phyloP scores from a whole-genome alignment of 257 asterid genomes.

The Ballota nigra region DNA sequence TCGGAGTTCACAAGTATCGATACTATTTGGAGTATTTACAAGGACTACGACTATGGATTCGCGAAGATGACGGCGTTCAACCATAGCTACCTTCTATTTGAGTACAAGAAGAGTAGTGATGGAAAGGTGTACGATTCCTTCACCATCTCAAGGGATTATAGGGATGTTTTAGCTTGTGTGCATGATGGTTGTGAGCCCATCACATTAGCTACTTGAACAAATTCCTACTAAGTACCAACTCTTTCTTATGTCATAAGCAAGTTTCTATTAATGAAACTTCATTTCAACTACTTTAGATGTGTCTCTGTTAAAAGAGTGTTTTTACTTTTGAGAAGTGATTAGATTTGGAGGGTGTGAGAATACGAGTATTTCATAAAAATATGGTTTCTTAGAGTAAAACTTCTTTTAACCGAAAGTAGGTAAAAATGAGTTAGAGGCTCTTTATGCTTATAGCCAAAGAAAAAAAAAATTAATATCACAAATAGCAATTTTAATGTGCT shows the following conservation, averaged over 20 bases:
- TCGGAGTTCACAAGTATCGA: conserved; percentile 29
- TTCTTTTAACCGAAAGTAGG: too few species aligned
- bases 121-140: conserved; percentile 61
- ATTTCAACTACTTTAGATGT: background rate
- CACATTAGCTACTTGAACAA: conserved; percentile 33
- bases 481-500: too few species aligned
- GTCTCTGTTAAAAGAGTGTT: background rate
- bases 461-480: too few species aligned
- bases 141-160: conserved; percentile 62
- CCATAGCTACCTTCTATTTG: conserved; percentile 48
- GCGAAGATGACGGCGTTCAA: conserved; percentile 56
- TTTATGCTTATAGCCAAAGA: too few species aligned
- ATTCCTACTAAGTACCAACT: background rate
- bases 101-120: conserved; percentile 60
- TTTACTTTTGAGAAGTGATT: background rate
- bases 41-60: conserved; percentile 49
- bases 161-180: conserved; percentile 64
- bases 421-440: too few species aligned
- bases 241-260: background rate
- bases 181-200: conserved; percentile 58
- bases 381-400: too few species aligned
- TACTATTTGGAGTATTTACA: conserved; percentile 52
- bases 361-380: too few species aligned
- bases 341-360: too few species aligned
- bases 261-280: background rate